Conservation (phyloP, 495 filamentous ascomycete genomes). For the Glonium stellatum region DNA sequence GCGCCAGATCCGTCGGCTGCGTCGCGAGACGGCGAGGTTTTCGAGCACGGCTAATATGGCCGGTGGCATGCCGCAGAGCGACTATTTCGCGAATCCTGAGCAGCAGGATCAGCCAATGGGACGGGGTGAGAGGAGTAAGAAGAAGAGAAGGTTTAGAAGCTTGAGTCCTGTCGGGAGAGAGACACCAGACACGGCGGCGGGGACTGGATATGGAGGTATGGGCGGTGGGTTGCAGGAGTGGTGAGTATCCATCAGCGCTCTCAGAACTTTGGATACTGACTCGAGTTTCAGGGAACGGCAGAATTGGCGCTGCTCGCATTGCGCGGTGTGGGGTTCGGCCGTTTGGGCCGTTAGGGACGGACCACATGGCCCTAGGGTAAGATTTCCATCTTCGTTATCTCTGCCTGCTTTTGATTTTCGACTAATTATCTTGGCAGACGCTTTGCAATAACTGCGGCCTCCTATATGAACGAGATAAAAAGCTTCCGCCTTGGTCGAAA, state of each 20-base stretch:
- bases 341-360: slow-evolving; percentile 95
- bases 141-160: slow-evolving; percentile 87
- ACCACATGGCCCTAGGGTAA: slow-evolving; percentile 75
- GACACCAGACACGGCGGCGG: slow-evolving; percentile 58
- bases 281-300: slow-evolving; percentile 55
- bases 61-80: slow-evolving; percentile 47
- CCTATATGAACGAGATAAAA: slow-evolving; percentile 76
- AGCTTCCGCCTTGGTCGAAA: slow-evolving; percentile 75
- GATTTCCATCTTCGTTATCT: slow-evolving; percentile 26
- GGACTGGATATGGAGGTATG: slow-evolving; percentile 54
- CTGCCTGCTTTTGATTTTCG: background rate
- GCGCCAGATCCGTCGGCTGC: slow-evolving; percentile 74
- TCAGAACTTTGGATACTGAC: background rate
- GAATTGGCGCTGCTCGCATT: slow-evolving; percentile 88
- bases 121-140: slow-evolving; percentile 81
- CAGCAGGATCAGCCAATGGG: slow-evolving; percentile 62
- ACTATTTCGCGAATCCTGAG: slow-evolving; percentile 37
- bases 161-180: slow-evolving; percentile 68
- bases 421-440: slow-evolving; percentile 47
- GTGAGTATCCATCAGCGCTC: slow-evolving; percentile 34
- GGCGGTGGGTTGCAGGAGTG: slow-evolving; percentile 66
- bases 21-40: slow-evolving; percentile 87
- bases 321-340: slow-evolving; percentile 75
- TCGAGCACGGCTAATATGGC: slow-evolving; percentile 73
- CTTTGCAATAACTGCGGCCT: slow-evolving; percentile 94